A percentile compares a stretch with the other conserved stretches of the same genome.
Conservation (phyloP, 164 flowering plant species). For the Aristolochia californica region DNA sequence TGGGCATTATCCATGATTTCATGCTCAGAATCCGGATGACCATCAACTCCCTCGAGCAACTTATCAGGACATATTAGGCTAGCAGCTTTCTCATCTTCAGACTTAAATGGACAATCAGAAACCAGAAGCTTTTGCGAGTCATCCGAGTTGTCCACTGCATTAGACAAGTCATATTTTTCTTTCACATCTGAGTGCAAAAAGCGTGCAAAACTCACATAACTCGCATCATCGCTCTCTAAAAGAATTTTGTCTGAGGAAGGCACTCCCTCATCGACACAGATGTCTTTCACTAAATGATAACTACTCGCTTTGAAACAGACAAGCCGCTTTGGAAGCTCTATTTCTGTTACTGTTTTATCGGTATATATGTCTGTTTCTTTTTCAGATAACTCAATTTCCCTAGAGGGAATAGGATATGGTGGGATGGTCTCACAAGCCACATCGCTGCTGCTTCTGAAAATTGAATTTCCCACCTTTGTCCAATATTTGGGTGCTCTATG, state of each 20-base stretch:
- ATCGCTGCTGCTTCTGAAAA: constrained; percentile 1
- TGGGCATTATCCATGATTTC: too few relatives aligned
- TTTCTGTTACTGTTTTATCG: constrained; percentile 38
- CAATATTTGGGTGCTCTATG: background rate
- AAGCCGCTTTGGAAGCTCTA: constrained; percentile 30
- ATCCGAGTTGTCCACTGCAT: constrained; percentile 6
- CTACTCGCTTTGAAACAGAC: constrained; percentile 35
- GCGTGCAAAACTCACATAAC: constrained; percentile 7
- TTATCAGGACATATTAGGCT: too few relatives aligned
- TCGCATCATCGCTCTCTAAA: constrained; percentile 18
- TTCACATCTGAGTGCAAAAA: constrained; percentile 15
- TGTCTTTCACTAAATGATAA: constrained; percentile 42
- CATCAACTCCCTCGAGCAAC: too few relatives aligned
- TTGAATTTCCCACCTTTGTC: background rate
- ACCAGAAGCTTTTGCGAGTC: too few relatives aligned
- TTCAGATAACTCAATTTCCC: constrained; percentile 14
- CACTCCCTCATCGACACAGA: constrained; percentile 51
- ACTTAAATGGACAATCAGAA: background rate
- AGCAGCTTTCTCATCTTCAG: background rate
- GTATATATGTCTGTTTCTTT: constrained; percentile 23
- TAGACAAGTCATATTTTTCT: constrained; percentile 9
- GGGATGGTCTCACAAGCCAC: constrained; percentile 8
- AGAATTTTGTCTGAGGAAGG: constrained; percentile 28
- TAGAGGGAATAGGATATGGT: constrained; percentile 4
- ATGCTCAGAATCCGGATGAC: too few relatives aligned